Base-by-base conservation (phyloP, 257 asterid genomes). In the Perilla frutescens region DNA sequence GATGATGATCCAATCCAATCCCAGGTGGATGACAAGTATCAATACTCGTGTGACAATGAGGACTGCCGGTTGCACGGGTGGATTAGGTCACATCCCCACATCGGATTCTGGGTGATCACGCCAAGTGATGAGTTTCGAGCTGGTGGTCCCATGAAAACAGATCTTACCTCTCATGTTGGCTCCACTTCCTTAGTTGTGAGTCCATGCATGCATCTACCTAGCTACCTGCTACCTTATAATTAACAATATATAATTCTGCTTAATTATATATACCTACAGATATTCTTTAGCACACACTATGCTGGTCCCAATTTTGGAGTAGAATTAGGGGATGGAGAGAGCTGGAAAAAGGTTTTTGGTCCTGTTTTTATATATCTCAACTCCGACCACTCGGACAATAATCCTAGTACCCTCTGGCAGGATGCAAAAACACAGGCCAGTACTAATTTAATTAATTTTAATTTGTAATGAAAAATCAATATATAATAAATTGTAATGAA, bases 81-180 rank as follows among this genome's bases (percentile, higher is more conserved):
- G 96, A 83, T 86, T 40, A 75, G 86, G 78, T 39, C 71, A 6
- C 13, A 43, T 2, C 85, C 79, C 6, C 60, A 34, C 32, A 41
- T 82, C 1, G 94, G 92, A 36, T 86, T 90, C 44, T 90, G 94
- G 96, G 87, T 90, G 55, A 86, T 90, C 45, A 87, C 84, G 8
- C 94, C 92, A 4, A 88, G 89, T 60, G 78, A 81, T 53, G 96
- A 89, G 85, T 89, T 84, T 53, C 86, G 87, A 13, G 80, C 82
- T 0, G 93, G 96, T 13, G 92, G 93, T 4, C 91, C 93, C 0
- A 34, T 81, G 2, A 89, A 87, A 73, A 59, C 57, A 7, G 96
- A 89, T 31, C 91, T 89, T 45, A 82, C 93, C 1, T 84, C 93
- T 40, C 96, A 89, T 69, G 82, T 73, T 12, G 88, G 87, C 13